These are phyloP conservation scores for Pichia membranifaciens DNA, from an alignment of 805 yeast genomes.

Conservation along the genomic window DNA sequence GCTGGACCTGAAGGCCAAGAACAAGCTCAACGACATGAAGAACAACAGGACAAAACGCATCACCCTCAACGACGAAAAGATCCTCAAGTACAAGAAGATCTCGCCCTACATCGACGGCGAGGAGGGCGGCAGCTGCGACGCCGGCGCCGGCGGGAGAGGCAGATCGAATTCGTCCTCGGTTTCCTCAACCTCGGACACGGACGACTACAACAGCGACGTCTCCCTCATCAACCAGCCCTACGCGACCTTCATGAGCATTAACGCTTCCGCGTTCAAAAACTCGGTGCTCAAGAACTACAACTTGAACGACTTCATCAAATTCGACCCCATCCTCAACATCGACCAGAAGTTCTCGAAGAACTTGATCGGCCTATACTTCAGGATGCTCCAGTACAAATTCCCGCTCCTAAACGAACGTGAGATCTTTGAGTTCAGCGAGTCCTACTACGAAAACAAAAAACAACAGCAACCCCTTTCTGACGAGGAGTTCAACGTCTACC, in stretches of 20 bases:
- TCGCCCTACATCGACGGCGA: slow-evolving; percentile 16
- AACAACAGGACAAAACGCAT: background rate
- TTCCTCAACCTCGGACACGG: background rate
- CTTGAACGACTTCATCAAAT: slow-evolving; percentile 38
- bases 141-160: too few relatives aligned
- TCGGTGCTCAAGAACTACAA: slow-evolving; percentile 40
- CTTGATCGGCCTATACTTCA: slow-evolving; percentile 49
- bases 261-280: slow-evolving; percentile 12
- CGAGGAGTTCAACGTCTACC: slow-evolving; percentile 36
- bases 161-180: background rate
- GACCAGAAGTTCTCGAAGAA: slow-evolving; percentile 45
- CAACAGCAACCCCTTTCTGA: background rate
- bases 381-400: slow-evolving; percentile 50
- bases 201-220: slow-evolving; percentile 3
- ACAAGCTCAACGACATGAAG: background rate
- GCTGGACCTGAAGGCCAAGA: slow-evolving; percentile 26
- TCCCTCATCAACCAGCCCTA: slow-evolving; percentile 18
- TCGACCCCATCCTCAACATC: slow-evolving; percentile 48
- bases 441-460: slow-evolving; percentile 34
- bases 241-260: slow-evolving; percentile 18
- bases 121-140: too few relatives aligned
- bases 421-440: slow-evolving; percentile 44
- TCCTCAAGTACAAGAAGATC: slow-evolving; percentile 27
- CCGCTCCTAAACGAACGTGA: slow-evolving; percentile 51
- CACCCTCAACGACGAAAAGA: slow-evolving; percentile 10